A percentile compares a stretch with the other conserved stretches of the same genome.
These are phyloP conservation scores for Carex sylvatica DNA, from an alignment of 202 grass and related monocot genomes.

Conservation along the genomic window DNA sequence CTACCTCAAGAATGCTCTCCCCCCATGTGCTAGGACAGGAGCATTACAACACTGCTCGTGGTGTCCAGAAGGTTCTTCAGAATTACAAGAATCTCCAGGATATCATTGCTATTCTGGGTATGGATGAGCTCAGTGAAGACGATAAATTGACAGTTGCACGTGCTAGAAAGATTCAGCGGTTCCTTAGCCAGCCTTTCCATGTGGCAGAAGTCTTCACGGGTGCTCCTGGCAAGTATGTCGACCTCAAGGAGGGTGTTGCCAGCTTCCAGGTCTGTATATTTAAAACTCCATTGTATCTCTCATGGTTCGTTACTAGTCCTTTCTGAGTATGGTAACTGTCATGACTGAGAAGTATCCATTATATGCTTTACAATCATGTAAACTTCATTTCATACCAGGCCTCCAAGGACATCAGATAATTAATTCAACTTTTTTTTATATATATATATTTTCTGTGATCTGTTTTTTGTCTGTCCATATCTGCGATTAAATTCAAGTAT, in stretches of 20 bases:
- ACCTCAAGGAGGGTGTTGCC: slow-evolving; percentile 72
- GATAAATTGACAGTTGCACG: slow-evolving; percentile 91
- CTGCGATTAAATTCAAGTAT: too few species aligned
- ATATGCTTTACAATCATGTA: background rate
- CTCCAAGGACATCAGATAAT: background rate
- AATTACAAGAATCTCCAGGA: slow-evolving; percentile 98
- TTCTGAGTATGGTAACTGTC: background rate
- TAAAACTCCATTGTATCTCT: background rate
- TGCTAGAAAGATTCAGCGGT: slow-evolving; percentile 90
- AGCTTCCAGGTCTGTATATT: slow-evolving; percentile 80
- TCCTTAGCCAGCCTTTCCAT: slow-evolving; percentile 92
- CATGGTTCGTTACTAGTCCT: too few species aligned
- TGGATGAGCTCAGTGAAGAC: slow-evolving; percentile 94
- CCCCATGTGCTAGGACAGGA: slow-evolving; percentile 77
- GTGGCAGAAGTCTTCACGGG: slow-evolving; percentile 90
- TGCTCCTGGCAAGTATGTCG: slow-evolving; percentile 90
- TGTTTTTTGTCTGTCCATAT: too few species aligned
- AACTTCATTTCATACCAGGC: background rate
- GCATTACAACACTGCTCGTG: slow-evolving; percentile 92
- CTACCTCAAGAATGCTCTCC: slow-evolving; percentile 94
- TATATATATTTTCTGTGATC: background rate
- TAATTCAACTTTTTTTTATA: background rate
- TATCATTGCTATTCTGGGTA: slow-evolving; percentile 96
- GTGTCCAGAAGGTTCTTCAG: slow-evolving; percentile 98
- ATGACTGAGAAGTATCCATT: background rate